Base-by-base conservation (phyloP, 495 filamentous ascomycete genomes). In the Tuber melanosporum region DNA sequence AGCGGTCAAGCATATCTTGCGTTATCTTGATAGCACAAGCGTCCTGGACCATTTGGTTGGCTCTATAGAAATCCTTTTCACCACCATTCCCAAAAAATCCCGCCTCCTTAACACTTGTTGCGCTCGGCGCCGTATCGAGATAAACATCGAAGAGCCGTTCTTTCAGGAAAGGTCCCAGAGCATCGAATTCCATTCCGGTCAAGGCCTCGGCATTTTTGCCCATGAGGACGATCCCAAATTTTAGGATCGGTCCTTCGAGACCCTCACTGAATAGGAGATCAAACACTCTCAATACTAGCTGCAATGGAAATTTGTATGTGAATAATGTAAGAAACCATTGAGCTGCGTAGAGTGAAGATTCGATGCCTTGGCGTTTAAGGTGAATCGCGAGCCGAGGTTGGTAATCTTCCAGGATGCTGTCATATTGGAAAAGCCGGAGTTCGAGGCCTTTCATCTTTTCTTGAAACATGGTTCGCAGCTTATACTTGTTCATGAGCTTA, bases 271-370 rank as follows among this genome's bases (percentile, higher is more conserved):
- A 89, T 69, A 99, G 94, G 46, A 99, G 88, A 84, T 99, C 95
- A 85, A 98, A 98, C 46, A 99, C 94, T 72, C 95, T 92, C 73
- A 99, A 89, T 36, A 98, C 95, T 3, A 99, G 89, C 83, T 99
- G 95, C 14, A 99, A 87, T 19, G 95, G 95, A 84, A 99, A 99
- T 71, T 97, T 92, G 84, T 99, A 98, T 22, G 95, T 94, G 82
- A 99, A 99, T n/a, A 99, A 88, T 9, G 95, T 99, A 69, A 99
- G 89, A 85, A 98, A 98, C 95, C 95, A 99, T 84, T 98, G 95
- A 0, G 95, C 98, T 69, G 95, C 95, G 83, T 99, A 99, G 14
- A 99, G 87, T 80, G 97, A 92, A 0, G 96, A 93, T 66, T 91
- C 91, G 52, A 98, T 95, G 41, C 92, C 91, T 69, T 93, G 91